Conservation (phyloP, 179 eudicot species). For the Carnegiea gigantea region DNA sequence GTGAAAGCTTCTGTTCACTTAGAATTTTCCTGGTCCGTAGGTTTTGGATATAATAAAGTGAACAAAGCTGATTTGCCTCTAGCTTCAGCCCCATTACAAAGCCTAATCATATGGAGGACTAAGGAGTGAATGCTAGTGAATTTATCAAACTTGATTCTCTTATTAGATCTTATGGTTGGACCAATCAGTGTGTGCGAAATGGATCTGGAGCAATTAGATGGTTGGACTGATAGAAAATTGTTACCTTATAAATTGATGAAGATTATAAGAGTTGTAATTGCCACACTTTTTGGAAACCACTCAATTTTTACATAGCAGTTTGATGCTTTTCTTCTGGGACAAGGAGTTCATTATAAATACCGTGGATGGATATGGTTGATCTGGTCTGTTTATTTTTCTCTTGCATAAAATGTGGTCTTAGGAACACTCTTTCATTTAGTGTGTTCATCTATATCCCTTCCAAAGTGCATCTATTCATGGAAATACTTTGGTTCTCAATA, state of each 20-base stretch:
- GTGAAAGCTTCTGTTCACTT: background rate
- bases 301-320: background rate
- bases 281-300: background rate
- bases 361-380: background rate
- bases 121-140: background rate
- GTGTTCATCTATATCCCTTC: background rate
- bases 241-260: too few species aligned
- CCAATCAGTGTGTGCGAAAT: background rate
- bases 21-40: background rate
- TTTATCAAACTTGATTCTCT: background rate
- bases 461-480: too few species aligned
- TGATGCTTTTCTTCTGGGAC: background rate
- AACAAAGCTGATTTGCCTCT: background rate
- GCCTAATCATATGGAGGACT: background rate
- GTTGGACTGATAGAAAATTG: too few species aligned
- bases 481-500: too few species aligned
- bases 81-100: background rate
- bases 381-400: background rate
- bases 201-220: background rate
- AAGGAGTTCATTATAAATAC: background rate
- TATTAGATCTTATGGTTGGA: background rate
- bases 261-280: too few species aligned
- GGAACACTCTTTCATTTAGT: background rate
- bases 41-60: background rate
- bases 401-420: background rate